Evolutionary conservation across 441 rosid species (phyloP).

Genomic region (Bocquillonia castaneifolia): DNA sequence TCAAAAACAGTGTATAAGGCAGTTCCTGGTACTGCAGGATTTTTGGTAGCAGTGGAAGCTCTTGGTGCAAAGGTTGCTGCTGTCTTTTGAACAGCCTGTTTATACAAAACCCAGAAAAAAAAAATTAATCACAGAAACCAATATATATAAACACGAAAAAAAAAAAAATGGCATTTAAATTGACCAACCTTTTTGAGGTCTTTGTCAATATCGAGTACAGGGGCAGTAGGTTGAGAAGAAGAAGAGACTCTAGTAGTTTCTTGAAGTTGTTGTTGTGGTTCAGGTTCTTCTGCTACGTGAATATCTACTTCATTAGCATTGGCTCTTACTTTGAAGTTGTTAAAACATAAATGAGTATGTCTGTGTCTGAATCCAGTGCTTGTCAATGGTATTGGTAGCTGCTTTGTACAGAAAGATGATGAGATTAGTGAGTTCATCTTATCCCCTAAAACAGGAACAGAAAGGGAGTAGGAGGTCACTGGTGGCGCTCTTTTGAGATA

Average conservation of each 20-base stretch:
- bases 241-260: slow-evolving; percentile 12
- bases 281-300: slow-evolving; percentile 32
- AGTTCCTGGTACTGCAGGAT: slow-evolving; percentile 90
- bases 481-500: too few species aligned
- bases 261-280: slow-evolving; percentile 31
- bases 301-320: slow-evolving; percentile 42
- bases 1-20: slow-evolving; percentile 80
- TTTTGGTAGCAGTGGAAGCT: slow-evolving; percentile 81
- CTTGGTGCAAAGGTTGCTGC: slow-evolving; percentile 96
- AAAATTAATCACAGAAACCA: neutral
- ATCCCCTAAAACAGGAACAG: neutral
- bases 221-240: slow-evolving; percentile 21
- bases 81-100: slow-evolving; percentile 85
- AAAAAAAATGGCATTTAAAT: too few species aligned
- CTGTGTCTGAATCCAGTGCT: slow-evolving; percentile 15
- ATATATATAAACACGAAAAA: neutral
- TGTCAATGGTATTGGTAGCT: slow-evolving; percentile 24
- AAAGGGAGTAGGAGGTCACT: neutral
- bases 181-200: slow-evolving; percentile 72
- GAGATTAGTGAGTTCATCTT: slow-evolving; percentile 47
- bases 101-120: neutral
- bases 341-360: neutral
- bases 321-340: slow-evolving; percentile 31
- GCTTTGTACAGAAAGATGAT: slow-evolving; percentile 36
- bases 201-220: slow-evolving; percentile 50